A percentile compares a stretch with the other conserved stretches of the same genome.
These are phyloP conservation scores for Leishmania gerbilli DNA, from an alignment of 208 protist species.

Conservation along the genomic window DNA sequence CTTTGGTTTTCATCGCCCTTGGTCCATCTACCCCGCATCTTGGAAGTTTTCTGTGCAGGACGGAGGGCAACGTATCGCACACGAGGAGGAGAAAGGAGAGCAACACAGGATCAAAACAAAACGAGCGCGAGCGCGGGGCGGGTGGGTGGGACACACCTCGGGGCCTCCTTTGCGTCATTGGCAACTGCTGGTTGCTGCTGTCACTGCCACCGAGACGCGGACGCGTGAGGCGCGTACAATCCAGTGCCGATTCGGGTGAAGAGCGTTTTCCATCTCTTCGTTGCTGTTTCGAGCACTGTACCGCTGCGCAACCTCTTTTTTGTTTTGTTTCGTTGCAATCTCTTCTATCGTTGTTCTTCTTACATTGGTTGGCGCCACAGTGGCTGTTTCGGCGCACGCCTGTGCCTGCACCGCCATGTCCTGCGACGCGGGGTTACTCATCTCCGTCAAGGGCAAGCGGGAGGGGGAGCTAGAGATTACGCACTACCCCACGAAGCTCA, in stretches of 20 bases:
- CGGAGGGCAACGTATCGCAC: not conserved
- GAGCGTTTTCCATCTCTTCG: not conserved
- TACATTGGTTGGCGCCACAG: not conserved
- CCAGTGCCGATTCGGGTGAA: not conserved
- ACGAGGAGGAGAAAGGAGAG: not conserved
- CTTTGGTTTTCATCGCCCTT: not conserved
- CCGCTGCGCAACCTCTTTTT: not conserved
- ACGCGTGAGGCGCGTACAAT: not conserved
- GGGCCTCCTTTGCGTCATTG: not conserved
- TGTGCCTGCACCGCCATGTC: not conserved
- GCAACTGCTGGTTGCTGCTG: not conserved
- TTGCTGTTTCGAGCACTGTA: not conserved
- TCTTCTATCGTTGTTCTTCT: not conserved
- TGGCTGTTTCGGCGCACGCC: not conserved
- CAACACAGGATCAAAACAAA: not conserved
- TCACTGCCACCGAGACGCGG: not conserved
- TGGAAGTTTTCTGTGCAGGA: not conserved
- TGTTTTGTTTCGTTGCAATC: not conserved
- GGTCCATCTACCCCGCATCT: not conserved
- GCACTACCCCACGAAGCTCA: conserved; percentile 30
- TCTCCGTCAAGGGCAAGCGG: conserved; percentile 23
- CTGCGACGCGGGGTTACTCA: not conserved
- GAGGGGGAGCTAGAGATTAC: conserved; percentile 28
- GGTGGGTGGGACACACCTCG: not conserved
- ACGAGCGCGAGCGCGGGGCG: not conserved